Percentiles rank a stretch among this genome's conserved stretches.
Conservation (phyloP, 1,284 basidiomycete genomes). For the Salmacisia buchloeana region DNA sequence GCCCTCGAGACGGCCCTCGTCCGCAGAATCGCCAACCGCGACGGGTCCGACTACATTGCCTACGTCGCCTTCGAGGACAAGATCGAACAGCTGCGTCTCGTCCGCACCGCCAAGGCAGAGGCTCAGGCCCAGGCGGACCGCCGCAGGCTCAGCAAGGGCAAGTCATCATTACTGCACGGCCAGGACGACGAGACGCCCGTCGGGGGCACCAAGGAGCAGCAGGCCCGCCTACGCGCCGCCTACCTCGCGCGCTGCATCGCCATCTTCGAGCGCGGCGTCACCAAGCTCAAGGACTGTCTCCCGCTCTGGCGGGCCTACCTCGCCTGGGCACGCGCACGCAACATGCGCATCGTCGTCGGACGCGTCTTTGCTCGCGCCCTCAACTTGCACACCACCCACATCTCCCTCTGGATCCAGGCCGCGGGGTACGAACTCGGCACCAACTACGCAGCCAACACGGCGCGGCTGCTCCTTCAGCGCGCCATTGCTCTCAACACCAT, state of each 20-base stretch:
- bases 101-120: conserved; percentile 1
- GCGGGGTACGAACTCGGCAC: conserved; percentile 77
- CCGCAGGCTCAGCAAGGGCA: conserved; percentile 27
- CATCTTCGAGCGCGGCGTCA: conserved; percentile 82
- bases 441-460: conserved; percentile 67
- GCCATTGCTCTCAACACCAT: conserved; percentile 61
- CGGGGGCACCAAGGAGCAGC: conserved; percentile 2
- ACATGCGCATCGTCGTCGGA: conserved; percentile 73
- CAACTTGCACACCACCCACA: conserved; percentile 74
- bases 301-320: conserved; percentile 84
- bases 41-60: conserved; percentile 68
- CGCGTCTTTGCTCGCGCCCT: conserved; percentile 62
- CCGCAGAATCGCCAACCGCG: conserved; percentile 73
- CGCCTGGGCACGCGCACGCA: conserved; percentile 71
- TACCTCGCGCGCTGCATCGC: conserved; percentile 68
- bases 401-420: conserved; percentile 76
- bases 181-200: conserved; percentile 9
- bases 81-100: conserved; percentile 64
- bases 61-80: conserved; percentile 90
- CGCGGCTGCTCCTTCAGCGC: conserved; percentile 76
- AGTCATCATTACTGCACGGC: conserved; percentile 20
- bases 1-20: conserved; percentile 77
- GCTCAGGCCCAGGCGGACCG: conserved; percentile 15
- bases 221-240: conserved; percentile 18
- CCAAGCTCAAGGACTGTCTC: conserved; percentile 80